Evolutionary conservation across 257 asterid species (phyloP).

Genomic region (Solanum acaule): DNA sequence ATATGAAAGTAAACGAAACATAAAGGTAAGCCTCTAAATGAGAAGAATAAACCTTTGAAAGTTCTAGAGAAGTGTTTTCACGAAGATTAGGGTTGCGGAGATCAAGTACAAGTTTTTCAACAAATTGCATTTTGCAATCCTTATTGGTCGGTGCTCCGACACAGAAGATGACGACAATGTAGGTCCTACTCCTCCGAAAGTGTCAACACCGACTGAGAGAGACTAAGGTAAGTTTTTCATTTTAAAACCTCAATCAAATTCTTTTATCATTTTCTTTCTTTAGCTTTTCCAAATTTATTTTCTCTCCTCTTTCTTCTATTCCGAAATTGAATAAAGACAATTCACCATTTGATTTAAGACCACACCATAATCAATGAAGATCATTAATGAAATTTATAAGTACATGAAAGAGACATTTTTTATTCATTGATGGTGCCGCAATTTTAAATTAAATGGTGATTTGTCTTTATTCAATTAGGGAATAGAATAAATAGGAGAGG

Average conservation of each 20-base stretch:
- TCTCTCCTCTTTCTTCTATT: background rate
- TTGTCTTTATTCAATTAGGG: background rate
- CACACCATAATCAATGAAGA: background rate
- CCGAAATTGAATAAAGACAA: background rate
- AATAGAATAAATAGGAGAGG: background rate
- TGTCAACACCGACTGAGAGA: constrained; percentile 20
- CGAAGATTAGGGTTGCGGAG: constrained; percentile 3
- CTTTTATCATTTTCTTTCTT: background rate
- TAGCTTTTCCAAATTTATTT: background rate
- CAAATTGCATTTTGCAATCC: constrained; percentile 61
- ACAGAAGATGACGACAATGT: background rate
- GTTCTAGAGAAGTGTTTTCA: constrained; percentile 11
- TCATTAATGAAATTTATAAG: background rate
- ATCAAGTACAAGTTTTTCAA: constrained; percentile 15
- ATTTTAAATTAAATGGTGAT: background rate
- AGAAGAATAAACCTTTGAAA: constrained; percentile 4
- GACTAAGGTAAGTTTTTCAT: constrained; percentile 34
- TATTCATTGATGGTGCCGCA: background rate
- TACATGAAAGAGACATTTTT: background rate
- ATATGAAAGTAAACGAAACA: background rate
- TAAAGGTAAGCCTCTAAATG: background rate
- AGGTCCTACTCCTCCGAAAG: background rate
- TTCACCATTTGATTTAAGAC: background rate
- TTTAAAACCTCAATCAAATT: background rate
- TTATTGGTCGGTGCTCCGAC: constrained; percentile 12